These are phyloP conservation scores for Somion occarium DNA, from an alignment of 1,284 basidiomycete species.

Conservation along the genomic window DNA sequence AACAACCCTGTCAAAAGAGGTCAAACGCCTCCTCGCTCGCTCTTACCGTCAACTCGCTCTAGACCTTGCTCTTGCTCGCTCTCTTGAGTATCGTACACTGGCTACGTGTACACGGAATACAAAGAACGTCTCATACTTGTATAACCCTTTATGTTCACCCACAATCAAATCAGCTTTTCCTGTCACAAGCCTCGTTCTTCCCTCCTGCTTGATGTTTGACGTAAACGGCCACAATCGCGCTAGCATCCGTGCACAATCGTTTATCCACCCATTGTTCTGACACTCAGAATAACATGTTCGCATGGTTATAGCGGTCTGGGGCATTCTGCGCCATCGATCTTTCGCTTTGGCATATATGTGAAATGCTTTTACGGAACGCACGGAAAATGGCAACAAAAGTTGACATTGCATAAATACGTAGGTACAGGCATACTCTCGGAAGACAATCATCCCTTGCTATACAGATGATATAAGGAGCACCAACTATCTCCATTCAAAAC, in stretches of 20 bases:
- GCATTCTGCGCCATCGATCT: background rate
- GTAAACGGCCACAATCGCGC: background rate
- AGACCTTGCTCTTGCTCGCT: background rate
- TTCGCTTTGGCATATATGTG: background rate
- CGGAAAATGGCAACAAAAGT: too few relatives aligned
- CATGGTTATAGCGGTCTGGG: too few relatives aligned
- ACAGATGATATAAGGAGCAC: background rate
- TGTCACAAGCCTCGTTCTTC: background rate
- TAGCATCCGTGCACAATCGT: too few relatives aligned
- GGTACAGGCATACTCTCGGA: too few relatives aligned
- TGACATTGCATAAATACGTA: too few relatives aligned
- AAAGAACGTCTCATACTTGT: background rate
- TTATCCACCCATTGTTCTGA: too few relatives aligned
- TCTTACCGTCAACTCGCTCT: background rate
- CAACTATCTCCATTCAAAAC: background rate
- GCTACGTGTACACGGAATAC: too few relatives aligned
- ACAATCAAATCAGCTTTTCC: background rate
- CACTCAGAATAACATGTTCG: too few relatives aligned
- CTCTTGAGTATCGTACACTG: too few relatives aligned
- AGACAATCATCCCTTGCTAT: too few relatives aligned
- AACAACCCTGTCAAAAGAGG: background rate
- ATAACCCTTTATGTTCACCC: background rate
- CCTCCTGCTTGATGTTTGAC: slow-evolving; percentile 1
- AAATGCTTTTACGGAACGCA: background rate
- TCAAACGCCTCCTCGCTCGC: background rate